phyloP scores from a whole-genome alignment of 192 early-diverging fungal genomes.

The Coemansia sp. region DNA sequence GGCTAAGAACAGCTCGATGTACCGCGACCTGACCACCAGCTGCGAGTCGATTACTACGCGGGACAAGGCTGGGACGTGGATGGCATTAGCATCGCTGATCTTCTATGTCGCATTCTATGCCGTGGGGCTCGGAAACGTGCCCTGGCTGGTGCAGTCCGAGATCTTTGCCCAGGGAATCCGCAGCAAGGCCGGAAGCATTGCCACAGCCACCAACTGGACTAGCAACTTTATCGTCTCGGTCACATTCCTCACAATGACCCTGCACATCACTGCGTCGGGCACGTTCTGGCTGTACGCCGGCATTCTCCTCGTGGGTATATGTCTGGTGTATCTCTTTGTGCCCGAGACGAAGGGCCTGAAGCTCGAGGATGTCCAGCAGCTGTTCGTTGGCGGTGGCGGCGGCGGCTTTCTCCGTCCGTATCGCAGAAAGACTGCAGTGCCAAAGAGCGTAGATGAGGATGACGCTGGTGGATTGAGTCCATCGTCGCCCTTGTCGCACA shows the following conservation, averaged over 20 bases:
- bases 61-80: conserved; percentile 47
- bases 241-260: conserved; percentile 53
- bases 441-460: conserved; percentile 9
- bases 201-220: conserved; percentile 54
- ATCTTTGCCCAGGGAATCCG: conserved; percentile 55
- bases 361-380: conserved; percentile 51
- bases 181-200: conserved; percentile 53
- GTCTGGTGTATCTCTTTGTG: conserved; percentile 43
- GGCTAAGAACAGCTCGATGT: conserved; percentile 9
- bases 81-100: conserved; percentile 52
- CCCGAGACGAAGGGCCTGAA: conserved; percentile 55
- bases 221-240: conserved; percentile 54
- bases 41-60: conserved; percentile 31
- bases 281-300: conserved; percentile 58
- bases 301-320: conserved; percentile 33
- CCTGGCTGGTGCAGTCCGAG: conserved; percentile 56
- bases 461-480: neutral
- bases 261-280: conserved; percentile 54
- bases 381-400: conserved; percentile 26
- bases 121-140: conserved; percentile 52
- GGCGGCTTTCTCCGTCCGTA: too few species aligned
- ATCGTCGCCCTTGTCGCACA: neutral
- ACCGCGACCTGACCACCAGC: conserved; percentile 29
- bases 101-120: conserved; percentile 56
- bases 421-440: neutral